Base-by-base conservation (phyloP, 192 early-diverging fungal species). In the Rhizophagus sp. region DNA sequence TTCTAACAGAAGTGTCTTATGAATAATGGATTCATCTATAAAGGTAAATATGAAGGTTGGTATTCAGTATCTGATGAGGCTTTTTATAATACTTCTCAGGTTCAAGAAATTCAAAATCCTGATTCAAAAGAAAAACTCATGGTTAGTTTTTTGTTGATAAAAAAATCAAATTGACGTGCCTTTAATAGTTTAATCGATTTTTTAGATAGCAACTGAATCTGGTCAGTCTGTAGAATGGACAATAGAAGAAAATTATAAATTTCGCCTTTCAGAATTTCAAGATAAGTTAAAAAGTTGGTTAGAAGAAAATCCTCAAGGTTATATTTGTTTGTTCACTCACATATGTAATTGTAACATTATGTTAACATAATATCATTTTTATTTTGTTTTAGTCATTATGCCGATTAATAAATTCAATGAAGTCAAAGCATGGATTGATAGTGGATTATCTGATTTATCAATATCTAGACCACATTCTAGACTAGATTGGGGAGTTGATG, bases 41-140 rank as follows among this genome's bases (percentile, higher is more conserved):
- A 96, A 85, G 96, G 96, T 25, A 82, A 84, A 63, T 95, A 99
- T 67, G 89, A 92, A 64, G 97, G 97, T 34, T 99, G 96, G 96
- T 99, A 99, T 84, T 92, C 94, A 2, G 91, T 99, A 7, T 97
- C 97, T 15, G 97, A 99, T 81, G 97, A 99, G 85, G 94, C 95
- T 0, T 99, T 96, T 80, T 96, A 96, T 79, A 87, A 95, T 0
- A 82, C 84, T 13, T 84, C 84, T 2, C 94, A 96, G 82, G 89
- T 96, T 0, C 90, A 94, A 71, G 88, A 93, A 79, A 85, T 90
- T 25, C 64, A 76, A 0, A 88, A 90, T 73, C 78, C 83, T 19
- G 88, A 89, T 57, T 85, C 86, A 24, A 91, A 89, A 17, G 79
- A 85, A 33, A 83, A 82, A 15, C 79, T 75, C 41, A 88, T 85